Conservation (phyloP, 2,329 filamentous ascomycete species). For the Penicillium sp. region DNA sequence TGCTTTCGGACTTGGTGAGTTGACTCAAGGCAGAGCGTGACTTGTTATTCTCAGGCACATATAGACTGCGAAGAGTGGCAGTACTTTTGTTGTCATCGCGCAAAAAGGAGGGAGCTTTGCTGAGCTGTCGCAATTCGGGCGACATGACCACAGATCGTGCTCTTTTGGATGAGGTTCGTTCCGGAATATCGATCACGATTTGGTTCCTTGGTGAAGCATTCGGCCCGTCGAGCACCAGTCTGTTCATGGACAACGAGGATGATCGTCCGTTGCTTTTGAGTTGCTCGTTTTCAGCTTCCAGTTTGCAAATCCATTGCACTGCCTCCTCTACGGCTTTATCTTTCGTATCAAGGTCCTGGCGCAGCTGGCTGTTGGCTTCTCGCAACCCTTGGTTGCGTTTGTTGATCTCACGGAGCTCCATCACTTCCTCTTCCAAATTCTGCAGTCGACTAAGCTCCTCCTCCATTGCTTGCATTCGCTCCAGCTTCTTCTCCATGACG, state of each 20-base stretch:
- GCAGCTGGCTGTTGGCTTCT: conserved; percentile 40
- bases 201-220: conserved; percentile 28
- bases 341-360: conserved; percentile 39
- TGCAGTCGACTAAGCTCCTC: conserved; percentile 40
- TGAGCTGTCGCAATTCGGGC: conserved; percentile 28
- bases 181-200: conserved; percentile 36
- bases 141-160: conserved; percentile 27
- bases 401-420: conserved; percentile 38
- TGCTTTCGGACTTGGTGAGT: conserved; percentile 37
- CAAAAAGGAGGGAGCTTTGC: conserved; percentile 43
- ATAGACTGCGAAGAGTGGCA: conserved; percentile 42
- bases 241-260: conserved; percentile 27
- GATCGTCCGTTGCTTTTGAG: conserved; percentile 24
- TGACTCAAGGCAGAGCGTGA: conserved; percentile 28
- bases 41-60: conserved; percentile 30
- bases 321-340: conserved; percentile 46
- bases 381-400: conserved; percentile 38
- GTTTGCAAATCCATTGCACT: conserved; percentile 44
- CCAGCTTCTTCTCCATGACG: conserved; percentile 38
- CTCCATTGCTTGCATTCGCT: conserved; percentile 39
- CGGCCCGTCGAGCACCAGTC: conserved; percentile 27
- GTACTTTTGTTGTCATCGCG: conserved; percentile 38
- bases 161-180: conserved; percentile 40
- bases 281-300: conserved; percentile 42
- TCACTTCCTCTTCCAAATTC: conserved; percentile 39